phyloP scores from a whole-genome alignment of 140 eudicot genomes.

The Oenanthe javanica region DNA sequence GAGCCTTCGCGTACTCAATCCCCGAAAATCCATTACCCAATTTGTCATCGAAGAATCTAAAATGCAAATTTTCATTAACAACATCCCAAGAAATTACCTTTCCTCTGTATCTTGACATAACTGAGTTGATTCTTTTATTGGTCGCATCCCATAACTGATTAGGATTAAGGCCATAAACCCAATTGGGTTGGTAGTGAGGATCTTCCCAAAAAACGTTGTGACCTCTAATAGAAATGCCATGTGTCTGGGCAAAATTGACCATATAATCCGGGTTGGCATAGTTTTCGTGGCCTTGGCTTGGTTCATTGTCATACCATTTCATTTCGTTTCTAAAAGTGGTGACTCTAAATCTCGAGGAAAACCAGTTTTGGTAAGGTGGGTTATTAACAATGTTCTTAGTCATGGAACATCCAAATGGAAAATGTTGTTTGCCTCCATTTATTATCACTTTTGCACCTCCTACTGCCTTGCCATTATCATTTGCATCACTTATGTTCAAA shows the following conservation, averaged over 20 bases:
- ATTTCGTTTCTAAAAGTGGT: slow-evolving; percentile 42
- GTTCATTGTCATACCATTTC: slow-evolving; percentile 40
- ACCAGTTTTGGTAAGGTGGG: slow-evolving; percentile 35
- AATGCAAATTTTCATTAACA: slow-evolving; percentile 43
- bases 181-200: slow-evolving; percentile 24
- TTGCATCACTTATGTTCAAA: slow-evolving; percentile 24
- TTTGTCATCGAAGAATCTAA: slow-evolving; percentile 28
- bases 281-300: slow-evolving; percentile 31
- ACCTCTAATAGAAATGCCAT: slow-evolving; percentile 40
- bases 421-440: slow-evolving; percentile 25
- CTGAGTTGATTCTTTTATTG: slow-evolving; percentile 27
- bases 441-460: slow-evolving; percentile 26
- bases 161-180: slow-evolving; percentile 27
- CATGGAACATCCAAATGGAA: slow-evolving; percentile 49
- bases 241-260: slow-evolving; percentile 30
- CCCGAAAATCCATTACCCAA: slow-evolving; percentile 30
- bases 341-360: slow-evolving; percentile 34
- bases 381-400: slow-evolving; percentile 33
- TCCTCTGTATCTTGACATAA: slow-evolving; percentile 32
- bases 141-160: slow-evolving; percentile 25
- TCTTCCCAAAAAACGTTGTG: slow-evolving; percentile 47
- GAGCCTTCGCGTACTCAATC: slow-evolving; percentile 17
- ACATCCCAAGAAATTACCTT: slow-evolving; percentile 42
- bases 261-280: slow-evolving; percentile 37
- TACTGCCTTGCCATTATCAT: slow-evolving; percentile 12